Base-by-base conservation (phyloP, 2,329 filamentous ascomycete genomes). In the Penicillium frequentans region DNA sequence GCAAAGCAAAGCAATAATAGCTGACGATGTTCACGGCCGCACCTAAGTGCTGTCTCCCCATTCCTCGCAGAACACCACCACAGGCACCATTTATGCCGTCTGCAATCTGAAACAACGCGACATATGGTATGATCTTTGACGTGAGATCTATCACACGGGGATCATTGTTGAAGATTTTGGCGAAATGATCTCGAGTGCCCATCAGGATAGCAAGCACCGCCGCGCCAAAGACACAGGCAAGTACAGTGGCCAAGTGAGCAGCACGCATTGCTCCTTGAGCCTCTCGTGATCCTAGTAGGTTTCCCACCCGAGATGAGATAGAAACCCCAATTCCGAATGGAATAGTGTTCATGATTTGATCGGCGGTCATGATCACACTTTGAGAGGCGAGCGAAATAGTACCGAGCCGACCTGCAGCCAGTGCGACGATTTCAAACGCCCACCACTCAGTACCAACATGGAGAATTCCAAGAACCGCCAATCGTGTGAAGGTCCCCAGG, bases 401-500 rank as follows among this genome's bases (percentile, higher is more conserved):
- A 3, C 92, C 92, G 0, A 96, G 82, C 35, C 87, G 84, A 1
- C 91, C 91, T 5, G 91, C 91, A 2, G 89, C 90, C 0, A 96
- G 82, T 1, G 91, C 90, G 1, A 96, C 90, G 63, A 96, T 93
- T 74, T 96, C 91, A 66, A 96, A 96, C 0, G 91, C 92, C 91
- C 91, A 96, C 91, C 91, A 96, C 74, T 96, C 92, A 0, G 91
- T 95, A 3, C 90, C 92, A 5, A 96, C 90, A 62, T 96, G 91
- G 3, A 96, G 76, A 43, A 96, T 81, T 0, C 91, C 92, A 0
- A 96, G 79, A 14, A 89, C 74, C 0, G 91, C 90, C 3, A 96
- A 84, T 10, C 86, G 85, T 1, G 89, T 82, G 70, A 96, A 96
- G 0, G 86, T 86, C 16, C 83, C 76, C 16, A 90, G 79, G 65